Evolutionary conservation across 768 basidiomycete genomes (phyloP), one percentile per base, ranked within the genome.

Genomic region (Melanogaster broomeanus): DNA sequence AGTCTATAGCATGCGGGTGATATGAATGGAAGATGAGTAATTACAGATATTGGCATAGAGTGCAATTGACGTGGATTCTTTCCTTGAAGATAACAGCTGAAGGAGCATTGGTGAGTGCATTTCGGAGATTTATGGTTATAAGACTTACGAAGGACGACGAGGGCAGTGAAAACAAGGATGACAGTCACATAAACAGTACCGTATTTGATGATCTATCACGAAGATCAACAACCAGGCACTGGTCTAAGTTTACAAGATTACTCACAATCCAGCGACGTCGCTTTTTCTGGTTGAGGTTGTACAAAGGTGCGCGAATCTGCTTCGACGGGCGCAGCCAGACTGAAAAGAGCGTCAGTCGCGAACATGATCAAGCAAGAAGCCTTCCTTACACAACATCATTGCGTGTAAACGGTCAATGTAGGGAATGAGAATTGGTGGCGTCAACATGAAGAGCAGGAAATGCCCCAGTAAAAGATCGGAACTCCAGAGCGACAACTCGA

Each of bases 261-360:
- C 84, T 66, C 65, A 96, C 92, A 61, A 95, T 94, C 81, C 87
- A 87, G 50, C 93, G 85, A 47, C 95, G 86, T 65, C 93, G 91
- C 67, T 83, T 83, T 71, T 87, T 88, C 72, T 94, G 89, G 71
- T 92, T 93, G 67, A 91, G 79, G 42, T 88, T 88, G 71, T 91
- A 98, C 60, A 98, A 74, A 0, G 94, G 93, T 2, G 94, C 85
- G 41, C 91, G 89, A 57, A 96, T 96, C 72, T 95, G 93, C 67
- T 92, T 92, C 48, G 92, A 94, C 19, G 93, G 93, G 21, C 90
- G 85, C 42, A 98, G 76, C 96, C 97, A 98, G 79, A 98, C 90
- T 92, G 60, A 11, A 46, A 45, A 48, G 42, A 48, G 41, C 1
- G 53, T 70, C 39, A 72, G 63, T 13, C 59, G 15, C 1, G 1